These are phyloP conservation scores for Trichoderma pleuroti DNA, from an alignment of 2,329 filamentous ascomycete genomes.

Conservation along the genomic window DNA sequence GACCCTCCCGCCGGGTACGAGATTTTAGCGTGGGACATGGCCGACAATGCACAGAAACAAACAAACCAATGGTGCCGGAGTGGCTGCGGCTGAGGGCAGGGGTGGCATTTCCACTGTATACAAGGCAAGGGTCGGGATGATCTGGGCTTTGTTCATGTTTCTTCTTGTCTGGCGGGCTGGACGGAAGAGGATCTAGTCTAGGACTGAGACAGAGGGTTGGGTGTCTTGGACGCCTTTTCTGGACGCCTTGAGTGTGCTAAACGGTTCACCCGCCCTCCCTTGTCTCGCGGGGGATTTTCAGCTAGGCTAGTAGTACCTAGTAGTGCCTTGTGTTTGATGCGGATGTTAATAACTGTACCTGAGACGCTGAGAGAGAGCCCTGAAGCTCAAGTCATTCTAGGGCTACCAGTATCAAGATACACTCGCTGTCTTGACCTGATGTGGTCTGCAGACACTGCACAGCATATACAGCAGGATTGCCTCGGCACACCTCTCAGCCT, in stretches of 20 bases:
- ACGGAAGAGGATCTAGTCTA: not conserved
- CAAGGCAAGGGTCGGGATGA: not conserved
- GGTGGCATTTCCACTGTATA: slow-evolving; percentile 1
- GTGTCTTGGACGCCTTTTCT: not conserved
- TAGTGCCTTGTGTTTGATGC: no score
- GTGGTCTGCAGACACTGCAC: not conserved
- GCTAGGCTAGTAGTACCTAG: no score
- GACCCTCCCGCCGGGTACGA: not conserved
- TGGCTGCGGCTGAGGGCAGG: slow-evolving; percentile 15
- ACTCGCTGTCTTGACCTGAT: rapidly evolving
- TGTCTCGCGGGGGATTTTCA: not conserved
- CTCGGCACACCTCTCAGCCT: not conserved
- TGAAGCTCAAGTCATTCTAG: not conserved
- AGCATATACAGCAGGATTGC: not conserved
- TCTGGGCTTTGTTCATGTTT: not conserved
- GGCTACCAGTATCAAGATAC: not conserved
- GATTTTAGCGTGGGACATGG: not conserved
- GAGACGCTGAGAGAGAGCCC: not conserved
- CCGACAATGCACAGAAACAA: not conserved
- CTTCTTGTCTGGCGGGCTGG: not conserved
- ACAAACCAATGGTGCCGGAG: not conserved
- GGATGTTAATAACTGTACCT: no score
- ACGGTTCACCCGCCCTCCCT: not conserved
- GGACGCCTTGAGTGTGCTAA: not conserved
- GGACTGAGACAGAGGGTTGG: not conserved